Evolutionary conservation across 345 rosid genomes (phyloP), one percentile per base, ranked within the genome.

Genomic region (Zanthoxylum bungeanum): DNA sequence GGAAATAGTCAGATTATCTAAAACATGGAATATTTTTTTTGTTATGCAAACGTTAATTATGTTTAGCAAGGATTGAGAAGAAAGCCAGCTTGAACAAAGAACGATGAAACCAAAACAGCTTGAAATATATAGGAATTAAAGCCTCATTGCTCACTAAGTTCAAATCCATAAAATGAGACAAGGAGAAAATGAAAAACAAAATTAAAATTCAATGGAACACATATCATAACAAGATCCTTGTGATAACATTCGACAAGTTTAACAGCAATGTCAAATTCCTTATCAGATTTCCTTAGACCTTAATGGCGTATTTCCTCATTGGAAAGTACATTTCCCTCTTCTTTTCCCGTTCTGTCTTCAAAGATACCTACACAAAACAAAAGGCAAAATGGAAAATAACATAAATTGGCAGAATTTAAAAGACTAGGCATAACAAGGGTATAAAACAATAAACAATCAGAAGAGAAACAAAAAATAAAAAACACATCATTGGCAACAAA

Each of bases 321-420:
- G 95, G 92, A 64, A 81, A 89, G 78, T 89, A 87, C 82, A 87
- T 84, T 75, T 86, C 92, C 37, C 76, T 81, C 86, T 85, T 87
- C 86, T 81, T 87, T 78, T 89, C 90, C 1, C 91, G 82, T 74
- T 84, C 88, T 0, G 92, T 89, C 79, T 89, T 89, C 84, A 87
- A 37, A 8, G 95, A 87, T 75, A 64, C 64, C 90, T 89, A 72
- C 71, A 52, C 31, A 39, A 60, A 31, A 61, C 72, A 63, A 49
- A 56, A 39, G 0, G 24, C 31, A 60, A 9, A 33, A 59, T 47
- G 33, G 28, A 3, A 70, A 31, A 4, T 46, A n/a, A 60, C 4
- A 21, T 0, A 5, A 21, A 16, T 21, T 42, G n/a, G 5, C 12
- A 56, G 19, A 37, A 39, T 42, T 16, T 9, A 1, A 9, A 51